Conservation (phyloP, 768 basidiomycete genomes). For the Panaeolus cyanescens region DNA sequence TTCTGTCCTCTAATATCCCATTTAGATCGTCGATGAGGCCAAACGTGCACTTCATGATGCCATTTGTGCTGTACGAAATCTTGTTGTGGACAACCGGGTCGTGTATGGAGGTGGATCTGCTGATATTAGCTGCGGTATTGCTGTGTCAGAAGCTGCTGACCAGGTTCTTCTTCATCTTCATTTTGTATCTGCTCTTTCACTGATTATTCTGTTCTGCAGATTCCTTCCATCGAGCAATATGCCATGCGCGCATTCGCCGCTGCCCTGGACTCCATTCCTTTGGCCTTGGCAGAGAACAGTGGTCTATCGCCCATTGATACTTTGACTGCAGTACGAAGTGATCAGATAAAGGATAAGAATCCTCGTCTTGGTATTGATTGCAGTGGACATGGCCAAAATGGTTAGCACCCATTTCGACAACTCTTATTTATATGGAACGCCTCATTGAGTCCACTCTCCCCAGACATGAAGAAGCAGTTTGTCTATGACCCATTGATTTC, state of each 20-base stretch:
- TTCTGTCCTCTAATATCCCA: not conserved
- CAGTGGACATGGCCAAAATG: constrained; percentile 80
- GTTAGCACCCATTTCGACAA: constrained; percentile 40
- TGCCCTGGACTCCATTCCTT: constrained; percentile 91
- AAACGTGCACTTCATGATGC: constrained; percentile 98
- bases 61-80: constrained; percentile 94
- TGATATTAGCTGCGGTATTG: constrained; percentile 93
- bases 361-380: constrained; percentile 93
- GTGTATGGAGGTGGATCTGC: constrained; percentile 99
- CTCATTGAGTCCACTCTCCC: not conserved
- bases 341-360: constrained; percentile 86
- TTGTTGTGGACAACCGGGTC: constrained; percentile 93
- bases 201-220: constrained; percentile 45
- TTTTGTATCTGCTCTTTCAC: not conserved
- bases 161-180: constrained; percentile 50
- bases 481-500: constrained; percentile 98
- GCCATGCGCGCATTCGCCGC: constrained; percentile 99
- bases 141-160: constrained; percentile 93
- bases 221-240: constrained; percentile 97
- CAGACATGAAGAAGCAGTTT: constrained; percentile 98
- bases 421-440: constrained; percentile 1
- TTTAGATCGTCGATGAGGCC: constrained; percentile 96
- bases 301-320: constrained; percentile 96
- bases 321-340: constrained; percentile 91
- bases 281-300: constrained; percentile 97